Percentiles rank a stretch among this genome's conserved stretches.
These are phyloP conservation scores for Flueggea neowawraea DNA, from an alignment of 441 rosid species.

Conservation along the genomic window DNA sequence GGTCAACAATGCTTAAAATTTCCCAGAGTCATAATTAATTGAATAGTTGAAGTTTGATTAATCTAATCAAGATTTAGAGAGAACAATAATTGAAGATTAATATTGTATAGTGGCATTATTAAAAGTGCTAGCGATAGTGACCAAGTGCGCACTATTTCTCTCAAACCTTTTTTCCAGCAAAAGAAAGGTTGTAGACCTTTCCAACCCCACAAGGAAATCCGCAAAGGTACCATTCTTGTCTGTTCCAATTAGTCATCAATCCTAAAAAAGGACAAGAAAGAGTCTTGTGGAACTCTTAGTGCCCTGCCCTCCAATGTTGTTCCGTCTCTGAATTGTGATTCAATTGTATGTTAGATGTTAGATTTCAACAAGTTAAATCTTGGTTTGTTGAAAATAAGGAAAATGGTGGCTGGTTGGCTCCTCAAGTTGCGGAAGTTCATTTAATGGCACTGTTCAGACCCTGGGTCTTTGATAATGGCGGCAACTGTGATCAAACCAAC, in stretches of 20 bases:
- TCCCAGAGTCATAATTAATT: too few species aligned
- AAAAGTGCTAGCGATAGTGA: conserved; percentile 17
- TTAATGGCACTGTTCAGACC: neutral
- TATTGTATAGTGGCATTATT: conserved; percentile 13
- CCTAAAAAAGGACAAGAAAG: too few species aligned
- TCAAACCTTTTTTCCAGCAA: conserved; percentile 24
- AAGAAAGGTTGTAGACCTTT: conserved; percentile 32
- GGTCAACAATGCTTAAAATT: too few species aligned
- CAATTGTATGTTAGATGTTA: too few species aligned
- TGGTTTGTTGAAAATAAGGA: conserved; percentile 1
- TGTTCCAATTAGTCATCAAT: too few species aligned
- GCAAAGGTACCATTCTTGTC: neutral
- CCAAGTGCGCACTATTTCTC: conserved; percentile 30
- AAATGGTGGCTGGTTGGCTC: conserved; percentile 37
- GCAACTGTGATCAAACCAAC: too few species aligned
- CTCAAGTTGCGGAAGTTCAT: conserved; percentile 41
- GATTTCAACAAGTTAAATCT: neutral
- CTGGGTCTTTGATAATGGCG: too few species aligned
- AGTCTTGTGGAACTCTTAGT: too few species aligned
- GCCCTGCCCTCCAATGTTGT: too few species aligned
- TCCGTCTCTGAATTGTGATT: too few species aligned
- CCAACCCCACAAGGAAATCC: conserved; percentile 27
- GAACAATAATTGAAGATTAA: conserved; percentile 10
- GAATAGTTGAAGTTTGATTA: too few species aligned
- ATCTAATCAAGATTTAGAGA: neutral